A percentile compares a stretch with the other conserved stretches of the same genome.
These are phyloP conservation scores for Ensete ventricosum DNA, from an alignment of 176 grass and related monocot species.

Conservation along the genomic window DNA sequence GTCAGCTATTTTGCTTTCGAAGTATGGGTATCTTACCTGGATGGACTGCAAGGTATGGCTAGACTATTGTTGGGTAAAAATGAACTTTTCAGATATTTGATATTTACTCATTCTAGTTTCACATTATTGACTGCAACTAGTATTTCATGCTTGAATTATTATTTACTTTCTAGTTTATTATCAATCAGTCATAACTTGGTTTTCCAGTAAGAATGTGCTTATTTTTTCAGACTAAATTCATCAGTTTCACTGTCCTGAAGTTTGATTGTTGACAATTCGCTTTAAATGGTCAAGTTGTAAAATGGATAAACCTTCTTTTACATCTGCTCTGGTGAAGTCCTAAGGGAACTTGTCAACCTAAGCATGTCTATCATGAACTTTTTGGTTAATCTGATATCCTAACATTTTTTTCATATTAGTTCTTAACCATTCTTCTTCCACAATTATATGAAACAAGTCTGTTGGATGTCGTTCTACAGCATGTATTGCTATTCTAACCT, in stretches of 20 bases:
- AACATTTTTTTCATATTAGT: neutral
- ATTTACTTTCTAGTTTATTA: neutral
- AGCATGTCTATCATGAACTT: no score
- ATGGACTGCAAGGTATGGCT: slow-evolving; percentile 83
- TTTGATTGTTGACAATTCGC: neutral
- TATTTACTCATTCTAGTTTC: neutral
- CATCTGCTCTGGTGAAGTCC: neutral
- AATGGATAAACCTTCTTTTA: neutral
- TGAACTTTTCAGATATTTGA: slow-evolving; percentile 9
- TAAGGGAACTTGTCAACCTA: neutral
- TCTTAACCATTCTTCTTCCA: neutral
- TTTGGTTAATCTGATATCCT: neutral
- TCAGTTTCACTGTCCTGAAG: neutral
- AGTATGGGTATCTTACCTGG: slow-evolving; percentile 71
- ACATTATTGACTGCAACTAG: neutral
- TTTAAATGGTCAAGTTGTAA: neutral
- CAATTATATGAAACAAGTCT: neutral
- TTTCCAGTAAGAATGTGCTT: neutral
- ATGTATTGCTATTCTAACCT: neutral
- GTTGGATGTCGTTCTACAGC: neutral
- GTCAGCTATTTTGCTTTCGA: slow-evolving; percentile 83
- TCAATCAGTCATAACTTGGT: neutral
- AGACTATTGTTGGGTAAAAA: slow-evolving; percentile 10
- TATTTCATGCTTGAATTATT: neutral
- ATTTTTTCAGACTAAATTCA: neutral